Evolutionary conservation across 2,329 filamentous ascomycete species (phyloP).

Genomic region (Dactylellina haptotyla): DNA sequence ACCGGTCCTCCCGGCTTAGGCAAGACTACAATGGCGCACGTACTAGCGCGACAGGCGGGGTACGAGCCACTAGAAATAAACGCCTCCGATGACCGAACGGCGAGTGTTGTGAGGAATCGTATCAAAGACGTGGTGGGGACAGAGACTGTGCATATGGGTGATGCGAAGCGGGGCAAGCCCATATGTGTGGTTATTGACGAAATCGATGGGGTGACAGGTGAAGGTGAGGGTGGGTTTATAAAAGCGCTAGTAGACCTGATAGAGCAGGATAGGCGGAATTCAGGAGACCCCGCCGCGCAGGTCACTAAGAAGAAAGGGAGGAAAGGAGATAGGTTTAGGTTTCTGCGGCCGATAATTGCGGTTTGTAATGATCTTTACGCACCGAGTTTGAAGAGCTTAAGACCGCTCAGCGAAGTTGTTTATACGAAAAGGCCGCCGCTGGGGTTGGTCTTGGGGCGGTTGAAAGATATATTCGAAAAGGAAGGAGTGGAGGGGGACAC

Average conservation of each 20-base stretch:
- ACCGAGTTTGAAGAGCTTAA: conserved; percentile 82
- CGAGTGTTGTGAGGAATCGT: conserved; percentile 86
- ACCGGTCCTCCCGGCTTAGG: conserved; percentile 92
- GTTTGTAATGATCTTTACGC: conserved; percentile 99
- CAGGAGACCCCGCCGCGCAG: conserved; percentile 59
- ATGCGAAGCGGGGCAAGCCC: conserved; percentile 78
- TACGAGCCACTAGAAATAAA: conserved; percentile 98
- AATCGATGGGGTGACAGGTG: conserved; percentile 88
- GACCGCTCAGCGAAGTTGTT: conserved; percentile 90
- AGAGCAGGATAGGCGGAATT: conserved; percentile 84
- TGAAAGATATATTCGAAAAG: conserved; percentile 85
- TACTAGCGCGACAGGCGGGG: conserved; percentile 92
- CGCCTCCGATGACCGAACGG: conserved; percentile 92
- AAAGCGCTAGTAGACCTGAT: conserved; percentile 94
- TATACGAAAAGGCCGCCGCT: conserved; percentile 89
- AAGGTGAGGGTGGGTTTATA: conserved; percentile 91
- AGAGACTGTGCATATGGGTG: conserved; percentile 82
- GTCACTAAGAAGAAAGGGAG: conserved; percentile 65
- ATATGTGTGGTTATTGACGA: conserved; percentile 96
- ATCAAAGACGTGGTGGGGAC: conserved; percentile 93
- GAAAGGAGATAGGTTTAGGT: conserved; percentile 85
- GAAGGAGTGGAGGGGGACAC: conserved; percentile 89
- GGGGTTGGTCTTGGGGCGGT: conserved; percentile 81
- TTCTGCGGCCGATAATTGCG: conserved; percentile 87
- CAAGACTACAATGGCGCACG: conserved; percentile 95